Base-by-base conservation (phyloP, 441 rosid species). In the Populus hybrid region DNA sequence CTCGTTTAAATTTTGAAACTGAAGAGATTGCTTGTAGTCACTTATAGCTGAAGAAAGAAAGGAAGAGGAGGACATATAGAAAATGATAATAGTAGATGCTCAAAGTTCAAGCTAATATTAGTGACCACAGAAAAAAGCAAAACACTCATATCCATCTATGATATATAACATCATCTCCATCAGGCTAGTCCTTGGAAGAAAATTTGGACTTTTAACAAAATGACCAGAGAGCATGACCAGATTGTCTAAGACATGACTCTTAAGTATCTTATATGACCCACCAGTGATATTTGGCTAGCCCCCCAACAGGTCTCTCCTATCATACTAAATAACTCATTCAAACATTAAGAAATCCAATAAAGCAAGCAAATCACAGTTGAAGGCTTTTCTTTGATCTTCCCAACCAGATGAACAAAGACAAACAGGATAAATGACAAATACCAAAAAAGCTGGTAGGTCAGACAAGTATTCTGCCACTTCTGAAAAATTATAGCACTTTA, bases 21-120 rank as follows among this genome's bases (percentile, higher is more conserved):
- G 99, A 77, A 96, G 99, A 80, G 98, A 96, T 73, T 96, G 99
- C 73, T 85, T 90, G 70, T 92, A 95, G 79, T 96, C 99, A 88
- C 98, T 96, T 77, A 92, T 80, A 80, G 99, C 99, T 96, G 89
- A 86, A 84, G 70, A 80, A 19, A 53, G 23, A 80, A 72, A 82
- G 46, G 10, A 19, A 64, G 32, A 3, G 21, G 64, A 78, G 38
- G n/a, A 6, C 28, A 78, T 26, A 28, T 1, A 67, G 2, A 5
- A 46, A 76, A n/a, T 4, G 24, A 19, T 66, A 53, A 26, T 42
- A 8, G 6, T 38, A 46, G 9, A 32, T 23, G 21, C 61, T 46
- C 21, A 18, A 18, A 46, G 42, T 23, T 42, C 26, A 67, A 6
- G 61, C 63, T 35, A 26, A 75, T 6, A 69, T 69, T 0, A 24